Base-by-base conservation (phyloP, 805 yeast genomes). In the Yarrowia sp. region DNA sequence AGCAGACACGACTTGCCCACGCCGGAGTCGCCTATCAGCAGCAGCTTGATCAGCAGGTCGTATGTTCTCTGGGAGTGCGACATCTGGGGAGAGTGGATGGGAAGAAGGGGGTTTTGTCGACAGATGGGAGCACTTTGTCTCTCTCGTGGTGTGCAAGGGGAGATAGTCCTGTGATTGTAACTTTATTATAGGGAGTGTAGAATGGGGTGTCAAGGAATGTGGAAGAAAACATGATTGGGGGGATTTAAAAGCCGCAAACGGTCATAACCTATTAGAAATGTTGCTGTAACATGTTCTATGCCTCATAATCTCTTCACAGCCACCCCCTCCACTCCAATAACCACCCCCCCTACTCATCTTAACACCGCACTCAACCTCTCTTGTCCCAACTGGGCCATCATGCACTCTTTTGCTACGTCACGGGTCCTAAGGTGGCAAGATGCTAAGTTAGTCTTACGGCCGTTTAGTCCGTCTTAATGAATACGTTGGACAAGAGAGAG, bases 41-140 rank as follows among this genome's bases (percentile, higher is more conserved):
- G 84, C 75, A 94, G 86, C 82, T 93, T 93, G 89, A 93, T 89
- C 75, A 94, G 90, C 81, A 92, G 88, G 77, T 92, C 97, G 76
- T 91, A 92, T 69, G 92, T 72, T 69, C 76, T 65, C 45, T 63
- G 67, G 8, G 67, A 63, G 56, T 63, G 67, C 45, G 67, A 63
- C 72, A 70, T 70, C 40, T 40, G 16, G 36, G 16, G 66, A 41
- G 26, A 8, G 41, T 7, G 36, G 43, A 9, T 56, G 55, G 40
- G 40, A 5, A 2, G 1, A 14, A 14, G 12, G n/a, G 15, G 32
- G 26, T 42, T 16, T 10, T 19, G 50, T 19, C 12, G n/a, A 43
- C 10, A 43, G 22, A 43, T 43, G 48, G 19, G 16, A 22, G 48
- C 10, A n/a, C 19, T 10, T 12, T 43, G 32, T 5, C 32, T 19